A percentile compares a stretch with the other conserved stretches of the same genome.
These are phyloP conservation scores for Cerrena zonata DNA, from an alignment of 1,284 basidiomycete genomes.

Conservation along the genomic window DNA sequence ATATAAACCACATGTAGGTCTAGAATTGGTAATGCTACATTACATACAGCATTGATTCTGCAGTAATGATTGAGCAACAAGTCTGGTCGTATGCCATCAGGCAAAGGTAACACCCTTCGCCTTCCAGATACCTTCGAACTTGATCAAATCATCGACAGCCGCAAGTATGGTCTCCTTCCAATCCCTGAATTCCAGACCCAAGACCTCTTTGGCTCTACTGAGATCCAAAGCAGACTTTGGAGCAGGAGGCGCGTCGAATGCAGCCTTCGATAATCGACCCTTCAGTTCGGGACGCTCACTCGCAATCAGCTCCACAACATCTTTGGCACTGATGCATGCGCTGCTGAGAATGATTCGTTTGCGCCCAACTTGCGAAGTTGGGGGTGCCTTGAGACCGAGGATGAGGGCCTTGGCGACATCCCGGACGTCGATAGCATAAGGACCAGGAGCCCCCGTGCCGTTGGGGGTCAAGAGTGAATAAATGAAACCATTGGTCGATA, in stretches of 20 bases:
- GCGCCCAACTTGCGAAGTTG: slow-evolving; percentile 10
- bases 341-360: slow-evolving; percentile 22
- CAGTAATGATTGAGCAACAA: too few relatives aligned
- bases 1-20: neutral
- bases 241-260: slow-evolving; percentile 5
- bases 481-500: slow-evolving; percentile 15
- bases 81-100: too few relatives aligned
- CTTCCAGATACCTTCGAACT: slow-evolving; percentile 9
- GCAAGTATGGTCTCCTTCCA: slow-evolving; percentile 21
- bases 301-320: slow-evolving; percentile 18
- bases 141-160: slow-evolving; percentile 8
- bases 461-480: slow-evolving; percentile 12
- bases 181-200: slow-evolving; percentile 17
- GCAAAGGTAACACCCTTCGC: slow-evolving; percentile 4
- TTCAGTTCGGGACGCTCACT: slow-evolving; percentile 20
- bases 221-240: slow-evolving; percentile 12
- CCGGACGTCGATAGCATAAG: slow-evolving; percentile 19
- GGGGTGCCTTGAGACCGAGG: slow-evolving; percentile 15
- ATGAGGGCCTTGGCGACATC: slow-evolving; percentile 23
- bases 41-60: too few relatives aligned
- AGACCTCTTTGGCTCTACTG: slow-evolving; percentile 16
- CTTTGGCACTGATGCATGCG: slow-evolving; percentile 15
- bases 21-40: neutral
- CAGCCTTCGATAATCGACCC: slow-evolving; percentile 13
- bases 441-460: slow-evolving; percentile 1